Evolutionary conservation across 2,329 filamentous ascomycete genomes (phyloP).

Genomic region (Periconia macrospinosa): DNA sequence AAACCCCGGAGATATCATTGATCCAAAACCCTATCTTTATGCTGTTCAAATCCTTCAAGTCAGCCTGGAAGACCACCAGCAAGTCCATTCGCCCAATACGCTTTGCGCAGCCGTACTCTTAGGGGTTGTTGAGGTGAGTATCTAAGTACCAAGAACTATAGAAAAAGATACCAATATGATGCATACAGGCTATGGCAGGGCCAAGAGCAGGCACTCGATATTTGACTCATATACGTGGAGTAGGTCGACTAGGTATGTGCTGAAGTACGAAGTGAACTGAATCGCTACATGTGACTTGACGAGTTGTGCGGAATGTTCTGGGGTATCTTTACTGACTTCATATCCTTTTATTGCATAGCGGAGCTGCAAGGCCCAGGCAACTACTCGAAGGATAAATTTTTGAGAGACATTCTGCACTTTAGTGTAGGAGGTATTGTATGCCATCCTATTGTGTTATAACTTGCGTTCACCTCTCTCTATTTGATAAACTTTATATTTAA

Average conservation of each 20-base stretch:
- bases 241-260: slow-evolving; percentile 21
- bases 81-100: slow-evolving; percentile 37
- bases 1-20: slow-evolving; percentile 23
- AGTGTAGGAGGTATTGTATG: slow-evolving; percentile 36
- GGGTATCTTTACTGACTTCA: too few species aligned
- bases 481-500: too few species aligned
- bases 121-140: slow-evolving; percentile 33
- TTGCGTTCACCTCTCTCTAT: too few species aligned
- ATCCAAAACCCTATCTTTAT: slow-evolving; percentile 30
- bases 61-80: slow-evolving; percentile 28
- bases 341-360: slow-evolving; percentile 8
- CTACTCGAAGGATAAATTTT: slow-evolving; percentile 27
- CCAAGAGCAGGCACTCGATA: slow-evolving; percentile 34
- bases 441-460: neutral
- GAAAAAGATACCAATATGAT: neutral
- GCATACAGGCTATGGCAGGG: slow-evolving; percentile 30
- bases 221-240: slow-evolving; percentile 36
- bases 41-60: slow-evolving; percentile 33
- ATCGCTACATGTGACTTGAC: too few species aligned
- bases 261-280: too few species aligned
- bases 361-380: slow-evolving; percentile 32
- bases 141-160: too few species aligned
- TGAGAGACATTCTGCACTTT: slow-evolving; percentile 35
- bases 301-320: too few species aligned
- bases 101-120: slow-evolving; percentile 37